These are phyloP conservation scores for Apiotrichum gracile DNA, from an alignment of 1,284 basidiomycete genomes.

Conservation along the genomic window DNA sequence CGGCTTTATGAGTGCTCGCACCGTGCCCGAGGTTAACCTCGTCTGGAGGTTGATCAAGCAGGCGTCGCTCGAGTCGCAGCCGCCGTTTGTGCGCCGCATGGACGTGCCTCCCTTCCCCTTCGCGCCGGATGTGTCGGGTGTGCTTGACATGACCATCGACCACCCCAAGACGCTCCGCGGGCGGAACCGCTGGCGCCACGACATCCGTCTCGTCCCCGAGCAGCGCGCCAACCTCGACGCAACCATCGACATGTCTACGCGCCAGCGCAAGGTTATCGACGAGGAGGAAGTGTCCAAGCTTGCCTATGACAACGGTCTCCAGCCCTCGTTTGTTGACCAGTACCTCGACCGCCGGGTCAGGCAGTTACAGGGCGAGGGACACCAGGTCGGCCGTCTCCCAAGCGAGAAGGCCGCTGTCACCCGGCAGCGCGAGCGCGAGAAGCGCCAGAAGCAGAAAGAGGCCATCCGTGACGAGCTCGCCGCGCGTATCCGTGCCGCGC, in stretches of 20 bases:
- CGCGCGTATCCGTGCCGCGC: slow-evolving; percentile 19
- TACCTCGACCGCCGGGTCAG: slow-evolving; percentile 12
- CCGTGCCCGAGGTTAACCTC: slow-evolving; percentile 13
- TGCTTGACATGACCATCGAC: slow-evolving; percentile 18
- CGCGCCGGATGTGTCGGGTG: slow-evolving; percentile 14
- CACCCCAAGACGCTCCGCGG: slow-evolving; percentile 18
- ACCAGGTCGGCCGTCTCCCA: background rate
- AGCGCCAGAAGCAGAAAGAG: slow-evolving; percentile 1
- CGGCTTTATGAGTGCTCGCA: slow-evolving; percentile 25
- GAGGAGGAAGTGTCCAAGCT: slow-evolving; percentile 22
- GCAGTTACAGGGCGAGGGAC: background rate
- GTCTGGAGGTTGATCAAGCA: slow-evolving; percentile 22
- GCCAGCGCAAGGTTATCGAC: slow-evolving; percentile 8
- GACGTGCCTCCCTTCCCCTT: slow-evolving; percentile 15
- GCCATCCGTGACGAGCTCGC: slow-evolving; percentile 27
- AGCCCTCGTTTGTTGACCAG: slow-evolving; percentile 13
- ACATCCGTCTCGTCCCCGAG: slow-evolving; percentile 17
- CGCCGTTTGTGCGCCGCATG: slow-evolving; percentile 7
- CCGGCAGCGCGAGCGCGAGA: slow-evolving; percentile 4
- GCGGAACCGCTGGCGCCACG: slow-evolving; percentile 23
- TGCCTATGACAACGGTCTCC: slow-evolving; percentile 31
- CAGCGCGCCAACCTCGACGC: slow-evolving; percentile 29
- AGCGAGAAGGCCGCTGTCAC: background rate
- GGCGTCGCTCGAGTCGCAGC: slow-evolving; percentile 13
- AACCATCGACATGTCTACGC: slow-evolving; percentile 17